Conservation (phyloP, 192 early-diverging fungal species). For the Haplosporangium gracile region DNA sequence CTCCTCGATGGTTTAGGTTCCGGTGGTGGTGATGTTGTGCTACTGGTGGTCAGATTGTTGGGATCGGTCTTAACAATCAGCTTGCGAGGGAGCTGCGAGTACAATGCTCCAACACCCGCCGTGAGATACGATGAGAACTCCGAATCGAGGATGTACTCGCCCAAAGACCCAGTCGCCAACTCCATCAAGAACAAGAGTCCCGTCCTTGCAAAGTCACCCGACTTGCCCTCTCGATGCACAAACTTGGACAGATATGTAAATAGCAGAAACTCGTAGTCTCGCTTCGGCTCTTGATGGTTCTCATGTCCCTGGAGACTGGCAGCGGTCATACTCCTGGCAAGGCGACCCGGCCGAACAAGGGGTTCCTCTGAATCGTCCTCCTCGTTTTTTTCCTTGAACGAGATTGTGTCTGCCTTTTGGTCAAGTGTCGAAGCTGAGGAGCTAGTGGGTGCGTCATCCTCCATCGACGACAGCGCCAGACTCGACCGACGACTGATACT, state of each 20-base stretch:
- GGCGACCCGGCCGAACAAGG: not conserved
- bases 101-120: slow-evolving; percentile 89
- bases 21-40: slow-evolving; percentile 29
- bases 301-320: slow-evolving; percentile 15
- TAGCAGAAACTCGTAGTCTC: slow-evolving; percentile 84
- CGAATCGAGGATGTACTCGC: slow-evolving; percentile 83
- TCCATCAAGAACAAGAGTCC: slow-evolving; percentile 89
- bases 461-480: slow-evolving; percentile 6
- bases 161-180: slow-evolving; percentile 81
- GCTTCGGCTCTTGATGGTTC: slow-evolving; percentile 59
- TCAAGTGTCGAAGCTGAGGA: not conserved
- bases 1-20: slow-evolving; percentile 32
- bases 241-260: slow-evolving; percentile 92
- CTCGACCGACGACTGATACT: slow-evolving; percentile 21
- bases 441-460: not conserved
- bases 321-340: slow-evolving; percentile 3
- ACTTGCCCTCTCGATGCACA: slow-evolving; percentile 89
- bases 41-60: not conserved
- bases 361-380: not conserved
- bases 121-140: slow-evolving; percentile 89
- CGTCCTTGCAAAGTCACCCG: slow-evolving; percentile 89
- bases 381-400: not conserved
- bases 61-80: slow-evolving; percentile 67
- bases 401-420: not conserved
- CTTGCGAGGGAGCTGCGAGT: slow-evolving; percentile 89